Percentiles rank a stretch among this genome's conserved stretches.
phyloP scores from a whole-genome alignment of 129 eudicot species.

The Centaurea solstitialis region DNA sequence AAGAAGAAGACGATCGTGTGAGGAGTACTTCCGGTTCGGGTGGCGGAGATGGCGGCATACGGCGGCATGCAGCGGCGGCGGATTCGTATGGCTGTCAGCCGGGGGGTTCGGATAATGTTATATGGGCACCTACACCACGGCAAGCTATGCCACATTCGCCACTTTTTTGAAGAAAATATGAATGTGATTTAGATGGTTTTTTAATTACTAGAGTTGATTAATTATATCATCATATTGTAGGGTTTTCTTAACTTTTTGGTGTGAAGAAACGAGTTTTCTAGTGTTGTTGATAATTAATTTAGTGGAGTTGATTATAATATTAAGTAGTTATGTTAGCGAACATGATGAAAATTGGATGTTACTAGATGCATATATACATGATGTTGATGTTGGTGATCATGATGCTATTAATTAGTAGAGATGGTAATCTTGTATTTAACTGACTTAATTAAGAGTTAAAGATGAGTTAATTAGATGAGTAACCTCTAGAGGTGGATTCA shows the following conservation, averaged over 20 bases:
- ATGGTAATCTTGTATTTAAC: too few species aligned
- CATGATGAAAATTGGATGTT: background rate
- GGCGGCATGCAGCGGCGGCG: conserved; percentile 16
- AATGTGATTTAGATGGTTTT: background rate
- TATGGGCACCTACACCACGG: conserved; percentile 58
- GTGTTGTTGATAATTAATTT: background rate
- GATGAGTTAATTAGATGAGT: too few species aligned
- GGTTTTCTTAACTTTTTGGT: too few species aligned
- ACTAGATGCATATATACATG: background rate
- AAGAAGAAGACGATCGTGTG: background rate
- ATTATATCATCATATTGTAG: background rate
- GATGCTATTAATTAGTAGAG: too few species aligned
- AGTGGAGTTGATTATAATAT: background rate
- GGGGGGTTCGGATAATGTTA: conserved; percentile 43
- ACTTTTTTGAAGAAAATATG: conserved; percentile 32
- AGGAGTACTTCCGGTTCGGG: conserved; percentile 24
- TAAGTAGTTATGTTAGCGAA: background rate
- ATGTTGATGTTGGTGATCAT: too few species aligned
- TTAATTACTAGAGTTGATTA: background rate
- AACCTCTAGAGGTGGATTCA: too few species aligned
- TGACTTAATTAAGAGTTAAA: too few species aligned
- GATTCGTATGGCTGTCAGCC: conserved; percentile 34
- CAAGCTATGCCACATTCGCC: conserved; percentile 42
- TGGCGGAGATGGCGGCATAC: conserved; percentile 12
- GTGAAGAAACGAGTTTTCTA: background rate